Percentiles rank a stretch among this genome's conserved stretches.
Evolutionary conservation across 2,329 filamentous ascomycete genomes (phyloP).

Genomic region (Hortaea sp.): DNA sequence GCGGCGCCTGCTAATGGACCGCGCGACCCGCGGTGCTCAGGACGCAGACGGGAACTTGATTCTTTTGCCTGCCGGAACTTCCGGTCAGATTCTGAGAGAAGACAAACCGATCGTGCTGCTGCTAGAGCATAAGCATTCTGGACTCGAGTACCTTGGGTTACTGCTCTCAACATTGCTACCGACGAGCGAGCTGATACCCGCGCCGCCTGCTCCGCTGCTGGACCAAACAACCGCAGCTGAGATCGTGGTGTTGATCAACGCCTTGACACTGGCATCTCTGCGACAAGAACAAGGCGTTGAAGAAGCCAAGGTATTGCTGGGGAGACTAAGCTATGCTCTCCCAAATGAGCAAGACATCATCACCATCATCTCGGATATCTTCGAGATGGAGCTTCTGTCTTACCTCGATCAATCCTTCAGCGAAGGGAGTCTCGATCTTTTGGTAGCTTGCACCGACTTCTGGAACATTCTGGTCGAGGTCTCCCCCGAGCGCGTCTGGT

Average conservation of each 20-base stretch:
- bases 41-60: constrained; percentile 31
- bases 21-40: not conserved
- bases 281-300: constrained; percentile 18
- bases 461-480: constrained; percentile 59
- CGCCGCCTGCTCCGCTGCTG: constrained; percentile 22
- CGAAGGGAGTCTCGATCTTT: constrained; percentile 55
- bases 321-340: constrained; percentile 40
- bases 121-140: constrained; percentile 68
- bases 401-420: constrained; percentile 45
- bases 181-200: constrained; percentile 28
- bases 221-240: constrained; percentile 58
- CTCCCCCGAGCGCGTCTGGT: constrained; percentile 82
- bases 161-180: constrained; percentile 58
- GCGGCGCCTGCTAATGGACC: constrained; percentile 2
- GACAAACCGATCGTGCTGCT: constrained; percentile 64
- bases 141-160: constrained; percentile 67
- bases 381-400: constrained; percentile 56
- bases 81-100: constrained; percentile 66
- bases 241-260: constrained; percentile 62
- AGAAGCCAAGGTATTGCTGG: constrained; percentile 36
- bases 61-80: constrained; percentile 54
- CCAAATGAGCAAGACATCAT: constrained; percentile 60
- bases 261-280: constrained; percentile 45
- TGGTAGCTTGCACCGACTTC: constrained; percentile 71
- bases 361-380: constrained; percentile 70